Evolutionary conservation across 116 monocot genomes (phyloP).

Genomic region (Cymodocea nodosa): DNA sequence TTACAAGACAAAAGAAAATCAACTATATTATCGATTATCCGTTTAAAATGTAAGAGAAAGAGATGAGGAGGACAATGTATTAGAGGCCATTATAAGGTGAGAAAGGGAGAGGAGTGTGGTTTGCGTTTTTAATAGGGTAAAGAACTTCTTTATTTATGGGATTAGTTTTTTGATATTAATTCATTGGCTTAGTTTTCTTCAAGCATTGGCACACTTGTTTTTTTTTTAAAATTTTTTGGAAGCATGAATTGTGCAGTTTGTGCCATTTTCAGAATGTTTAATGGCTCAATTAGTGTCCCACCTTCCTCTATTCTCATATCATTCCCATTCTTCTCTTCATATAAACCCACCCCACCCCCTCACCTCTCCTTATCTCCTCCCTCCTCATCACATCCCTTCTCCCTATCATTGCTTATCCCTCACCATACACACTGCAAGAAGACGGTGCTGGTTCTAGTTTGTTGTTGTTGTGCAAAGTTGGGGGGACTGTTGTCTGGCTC

Average conservation of each 20-base stretch:
- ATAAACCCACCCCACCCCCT: neutral
- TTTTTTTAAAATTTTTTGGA: no score
- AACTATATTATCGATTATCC: no score
- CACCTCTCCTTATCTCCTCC: neutral
- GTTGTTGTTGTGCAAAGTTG: no score
- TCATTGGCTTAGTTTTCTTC: constrained; percentile 8
- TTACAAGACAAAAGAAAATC: no score
- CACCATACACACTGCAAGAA: neutral
- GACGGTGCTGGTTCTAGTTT: neutral
- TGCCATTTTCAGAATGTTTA: constrained; percentile 13
- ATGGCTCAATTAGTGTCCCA: constrained; percentile 7
- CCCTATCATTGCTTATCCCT: neutral
- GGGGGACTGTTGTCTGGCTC: constrained; percentile 5
- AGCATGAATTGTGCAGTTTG: constrained; percentile 9
- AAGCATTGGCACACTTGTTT: no score
- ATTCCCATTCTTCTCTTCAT: neutral
- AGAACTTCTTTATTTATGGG: neutral
- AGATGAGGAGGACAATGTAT: neutral
- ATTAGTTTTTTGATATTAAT: no score
- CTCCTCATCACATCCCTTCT: neutral
- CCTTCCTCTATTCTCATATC: neutral
- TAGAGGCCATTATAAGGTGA: neutral
- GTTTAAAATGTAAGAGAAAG: neutral
- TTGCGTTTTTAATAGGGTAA: neutral
- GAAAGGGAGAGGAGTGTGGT: no score